Conservation (phyloP, 352 stramenopile species). For the Pythium rishiriense region DNA sequence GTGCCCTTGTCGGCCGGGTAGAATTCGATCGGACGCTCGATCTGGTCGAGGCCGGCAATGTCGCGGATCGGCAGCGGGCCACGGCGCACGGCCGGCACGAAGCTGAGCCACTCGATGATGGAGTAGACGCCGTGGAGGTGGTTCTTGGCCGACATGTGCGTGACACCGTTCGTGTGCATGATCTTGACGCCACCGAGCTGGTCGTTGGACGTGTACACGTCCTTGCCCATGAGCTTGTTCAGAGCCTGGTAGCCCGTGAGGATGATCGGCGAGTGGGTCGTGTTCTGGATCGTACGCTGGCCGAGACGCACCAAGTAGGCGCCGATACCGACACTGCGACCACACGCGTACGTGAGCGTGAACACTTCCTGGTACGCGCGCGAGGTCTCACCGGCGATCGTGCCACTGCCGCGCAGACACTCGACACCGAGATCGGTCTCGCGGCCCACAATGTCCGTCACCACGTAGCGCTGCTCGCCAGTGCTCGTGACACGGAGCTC, state of each 20-base stretch:
- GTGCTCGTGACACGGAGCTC: constrained; percentile 59
- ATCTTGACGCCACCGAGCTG: constrained; percentile 99
- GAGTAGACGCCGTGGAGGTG: constrained; percentile 95
- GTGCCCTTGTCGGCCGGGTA: constrained; percentile 90
- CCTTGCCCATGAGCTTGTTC: constrained; percentile 99
- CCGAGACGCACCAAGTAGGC: constrained; percentile 99
- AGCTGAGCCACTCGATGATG: constrained; percentile 98
- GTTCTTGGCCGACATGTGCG: constrained; percentile 96
- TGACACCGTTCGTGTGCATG: constrained; percentile 99
- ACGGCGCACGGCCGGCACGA: constrained; percentile 93
- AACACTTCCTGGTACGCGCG: constrained; percentile 99
- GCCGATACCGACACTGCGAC: constrained; percentile 99
- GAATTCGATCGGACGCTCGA: constrained; percentile 92
- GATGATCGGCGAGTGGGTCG: constrained; percentile 97
- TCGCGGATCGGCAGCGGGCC: constrained; percentile 85
- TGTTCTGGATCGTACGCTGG: constrained; percentile 99
- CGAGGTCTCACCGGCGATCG: constrained; percentile 99
- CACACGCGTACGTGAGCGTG: constrained; percentile 99
- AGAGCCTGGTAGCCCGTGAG: constrained; percentile 99
- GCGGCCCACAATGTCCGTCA: constrained; percentile 98
- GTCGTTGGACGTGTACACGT: constrained; percentile 99
- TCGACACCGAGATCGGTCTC: constrained; percentile 99
- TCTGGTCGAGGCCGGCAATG: constrained; percentile 77
- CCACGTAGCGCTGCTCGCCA: constrained; percentile 90
- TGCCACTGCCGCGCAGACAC: constrained; percentile 98